Evolutionary conservation across 768 basidiomycete species (phyloP), one percentile per base, ranked within the genome.

Genomic region (Grammothele lineata): DNA sequence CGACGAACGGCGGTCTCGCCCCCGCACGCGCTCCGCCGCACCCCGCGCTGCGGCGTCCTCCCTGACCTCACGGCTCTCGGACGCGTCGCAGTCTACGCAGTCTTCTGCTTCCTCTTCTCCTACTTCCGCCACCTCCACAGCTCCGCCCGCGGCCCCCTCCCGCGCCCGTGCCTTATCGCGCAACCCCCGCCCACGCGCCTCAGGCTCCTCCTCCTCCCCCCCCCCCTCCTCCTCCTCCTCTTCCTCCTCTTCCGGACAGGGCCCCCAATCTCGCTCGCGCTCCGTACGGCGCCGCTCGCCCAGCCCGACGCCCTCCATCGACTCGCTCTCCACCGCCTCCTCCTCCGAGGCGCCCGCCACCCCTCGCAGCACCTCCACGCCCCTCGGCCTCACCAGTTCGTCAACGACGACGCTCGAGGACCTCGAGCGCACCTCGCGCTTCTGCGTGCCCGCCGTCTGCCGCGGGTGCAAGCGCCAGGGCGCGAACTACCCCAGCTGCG

Each of bases 401-500:
- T 7, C 8, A 7, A 14, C n/a, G 9, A 51, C 55, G 11, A 49
- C 56, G 12, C 55, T 67, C 14, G 55, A 58, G 19, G 58, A 56
- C 24, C 51, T 66, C 37, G 66, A 66, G 49, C 50, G 56, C 30
- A 27, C 54, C 4, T 63, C 64, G 35, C 54, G 56, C 21, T 53
- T 64, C 48, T 54, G 61, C 35, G 43, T 59, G 15, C 54, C 54
- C 19, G 51, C 51, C 24, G 41, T 42, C 9, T 67, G 66, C 54
- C 53, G 52, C 15, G 49, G 50, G 17, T 67, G 66, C 43, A 55
- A 59, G 24, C 53, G 47, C 18, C n/a, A 47, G 34, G 66, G 66
- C 9, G 50, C 60, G 21, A 61, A 65, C 57, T 66, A 62, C 51
- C 64, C 66, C 25, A 57, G 57, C 47, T 67, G 66, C 51, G 53